Base-by-base conservation (phyloP, 257 asterid species). In the Mitragyna speciosa region DNA sequence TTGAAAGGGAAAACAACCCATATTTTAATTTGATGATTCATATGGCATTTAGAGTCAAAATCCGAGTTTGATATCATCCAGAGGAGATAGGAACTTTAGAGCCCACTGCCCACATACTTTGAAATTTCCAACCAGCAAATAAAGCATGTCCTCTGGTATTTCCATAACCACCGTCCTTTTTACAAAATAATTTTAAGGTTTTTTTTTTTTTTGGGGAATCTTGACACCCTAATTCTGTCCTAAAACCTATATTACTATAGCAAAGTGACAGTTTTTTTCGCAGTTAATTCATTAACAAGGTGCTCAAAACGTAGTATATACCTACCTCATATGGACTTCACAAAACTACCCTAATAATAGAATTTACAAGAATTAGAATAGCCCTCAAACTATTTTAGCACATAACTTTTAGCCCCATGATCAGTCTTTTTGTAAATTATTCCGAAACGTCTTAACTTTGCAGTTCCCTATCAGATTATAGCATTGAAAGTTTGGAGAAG, bases 71-170 rank as follows among this genome's bases (percentile, higher is more conserved):
- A 86, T 76, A 68, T 59, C 78, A 72, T 59, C 58, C 12, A 54
- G 59, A 58, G 33, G 52, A n/a, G 73, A 31, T 16, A 47, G 78
- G 33, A 59, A 28, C 65, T 65, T 72, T 28, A 36, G 76, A 83
- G 83, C 80, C 83, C 88, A 78, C 81, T 59, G 92, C 91, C 84
- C 91, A 83, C 90, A 77, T 72, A 2, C 16, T 80, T 85, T 83
- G 92, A 89, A 87, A 82, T 78, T 83, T 82, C 75, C 31, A 2
- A 56, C 67, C 26, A 39, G 45, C 63, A 47, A 73, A 3, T 54
- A 24, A 28, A 22, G 16, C 54, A 72, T 78, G 33, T 39, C 49
- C 76, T 52, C 61, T 19, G 49, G 4, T 15, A 79, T 72, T 79
- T 82, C 83, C 83, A 54, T 61, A 76, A 19, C 81, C 83, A 69